Evolutionary conservation across 177 flowering plant species (phyloP), one percentile per base, ranked within the genome.

Genomic region (Telopea speciosissima): DNA sequence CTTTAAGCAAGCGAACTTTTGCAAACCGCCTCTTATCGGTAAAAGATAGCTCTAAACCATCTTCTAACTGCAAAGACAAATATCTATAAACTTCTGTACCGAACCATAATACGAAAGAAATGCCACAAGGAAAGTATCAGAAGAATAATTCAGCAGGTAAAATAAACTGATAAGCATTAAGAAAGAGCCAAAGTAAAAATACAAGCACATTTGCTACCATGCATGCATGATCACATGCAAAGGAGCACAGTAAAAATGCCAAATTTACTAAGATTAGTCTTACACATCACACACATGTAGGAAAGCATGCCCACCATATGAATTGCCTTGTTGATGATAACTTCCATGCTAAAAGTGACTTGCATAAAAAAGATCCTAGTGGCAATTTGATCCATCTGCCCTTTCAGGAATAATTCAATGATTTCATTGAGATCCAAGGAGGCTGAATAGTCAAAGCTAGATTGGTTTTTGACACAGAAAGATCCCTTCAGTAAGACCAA

Each of bases 11-110:
- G 76, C 96, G 96, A 66, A 95, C 99, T 92, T 75, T 92, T 17
- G 99, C 99, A 79, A 95, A 92, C 40, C 97, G 87, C 86, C 99
- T 89, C 80, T 92, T 92, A 78, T 95, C 99, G 54, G 97, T 95
- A 82, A 95, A 95, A 69, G 97, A 90, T 22, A 95, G 70, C 85
- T 92, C 99, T 79, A 91, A 61, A 65, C 97, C 99, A 86, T 92
- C 94, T 80, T 89, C 93, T 70, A 95, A 85, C 97, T 95, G 88
- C 82, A 85, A 1, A 77, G 68, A 60, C 44, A 68, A 70, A 25
- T 19, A 66, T 25, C 13, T 1, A 28, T 28, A 5, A 33, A 8
- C 16, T 22, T 44, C 65, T 60, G 65, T 36, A 28, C 44, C 63
- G 28, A 56, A 24, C 36, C 33, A 10, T 8, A 56, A 62, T 40